These are phyloP conservation scores for Phytophthora megakarya DNA, from an alignment of 352 stramenopile genomes.

Conservation along the genomic window DNA sequence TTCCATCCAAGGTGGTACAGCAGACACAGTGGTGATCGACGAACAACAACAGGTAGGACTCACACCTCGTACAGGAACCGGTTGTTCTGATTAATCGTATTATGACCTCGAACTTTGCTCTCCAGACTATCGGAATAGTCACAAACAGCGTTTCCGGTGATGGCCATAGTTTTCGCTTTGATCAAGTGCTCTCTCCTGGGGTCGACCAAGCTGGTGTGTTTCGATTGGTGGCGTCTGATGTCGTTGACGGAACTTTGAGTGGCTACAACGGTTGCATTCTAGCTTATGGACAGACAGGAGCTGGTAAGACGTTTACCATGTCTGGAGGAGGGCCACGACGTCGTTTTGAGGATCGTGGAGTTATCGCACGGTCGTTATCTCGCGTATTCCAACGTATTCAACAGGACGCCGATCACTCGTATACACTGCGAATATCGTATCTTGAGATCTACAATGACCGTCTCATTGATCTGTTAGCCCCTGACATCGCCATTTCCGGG, in stretches of 20 bases:
- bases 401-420: conserved; percentile 52
- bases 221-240: conserved; percentile 41
- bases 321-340: conserved; percentile 51
- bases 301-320: conserved; percentile 81
- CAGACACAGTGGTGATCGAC: conserved; percentile 48
- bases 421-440: conserved; percentile 71
- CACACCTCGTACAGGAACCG: neutral
- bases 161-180: conserved; percentile 69
- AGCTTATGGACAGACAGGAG: conserved; percentile 76
- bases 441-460: conserved; percentile 93
- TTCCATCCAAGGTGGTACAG: conserved; percentile 3
- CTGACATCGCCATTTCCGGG: conserved; percentile 3
- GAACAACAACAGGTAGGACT: conserved; percentile 44
- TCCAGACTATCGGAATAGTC: conserved; percentile 63
- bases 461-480: conserved; percentile 82
- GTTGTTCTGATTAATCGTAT: neutral
- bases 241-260: conserved; percentile 62
- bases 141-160: conserved; percentile 55
- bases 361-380: conserved; percentile 64
- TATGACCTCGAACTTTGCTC: conserved; percentile 1
- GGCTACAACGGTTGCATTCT: conserved; percentile 84
- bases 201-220: conserved; percentile 65
- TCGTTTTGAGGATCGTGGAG: conserved; percentile 64
- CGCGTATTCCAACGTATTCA: conserved; percentile 58
- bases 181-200: conserved; percentile 53